A percentile compares a stretch with the other conserved stretches of the same genome.
Conservation (phyloP, 768 basidiomycete genomes). For the Tricholoma matsutake region DNA sequence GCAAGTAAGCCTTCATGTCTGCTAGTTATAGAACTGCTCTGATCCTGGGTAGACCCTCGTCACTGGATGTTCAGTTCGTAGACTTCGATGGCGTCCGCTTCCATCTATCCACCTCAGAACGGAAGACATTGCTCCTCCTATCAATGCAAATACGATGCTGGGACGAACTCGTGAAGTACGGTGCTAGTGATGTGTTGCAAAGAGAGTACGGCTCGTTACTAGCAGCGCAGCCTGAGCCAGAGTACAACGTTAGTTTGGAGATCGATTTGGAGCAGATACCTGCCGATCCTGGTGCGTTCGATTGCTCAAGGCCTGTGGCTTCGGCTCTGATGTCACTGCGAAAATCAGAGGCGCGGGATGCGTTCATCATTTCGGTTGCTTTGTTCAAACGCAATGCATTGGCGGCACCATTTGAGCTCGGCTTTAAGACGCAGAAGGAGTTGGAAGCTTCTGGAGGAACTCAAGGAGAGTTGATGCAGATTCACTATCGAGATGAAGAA, state of each 20-base stretch:
- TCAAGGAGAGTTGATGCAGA: conserved; percentile 83
- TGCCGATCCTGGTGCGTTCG: conserved; percentile 63
- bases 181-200: conserved; percentile 73
- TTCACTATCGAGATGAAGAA: conserved; percentile 96
- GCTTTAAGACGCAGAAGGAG: conserved; percentile 78
- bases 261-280: conserved; percentile 89
- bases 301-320: not conserved
- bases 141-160: conserved; percentile 99
- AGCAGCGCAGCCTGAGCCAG: conserved; percentile 67
- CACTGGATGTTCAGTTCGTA: conserved; percentile 93
- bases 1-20: conserved; percentile 51
- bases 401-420: conserved; percentile 90
- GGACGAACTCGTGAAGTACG: conserved; percentile 87
- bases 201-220: conserved; percentile 82
- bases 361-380: conserved; percentile 77
- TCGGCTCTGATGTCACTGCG: conserved; percentile 9
- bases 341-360: conserved; percentile 67
- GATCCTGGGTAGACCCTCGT: conserved; percentile 62
- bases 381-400: conserved; percentile 91
- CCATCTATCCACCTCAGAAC: conserved; percentile 84
- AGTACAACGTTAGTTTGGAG: conserved; percentile 84
- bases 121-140: conserved; percentile 76
- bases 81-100: conserved; percentile 98
- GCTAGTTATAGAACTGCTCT: conserved; percentile 5
- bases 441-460: conserved; percentile 70